Base-by-base conservation (phyloP, 352 stramenopile species). In the Globisporangium polare region DNA sequence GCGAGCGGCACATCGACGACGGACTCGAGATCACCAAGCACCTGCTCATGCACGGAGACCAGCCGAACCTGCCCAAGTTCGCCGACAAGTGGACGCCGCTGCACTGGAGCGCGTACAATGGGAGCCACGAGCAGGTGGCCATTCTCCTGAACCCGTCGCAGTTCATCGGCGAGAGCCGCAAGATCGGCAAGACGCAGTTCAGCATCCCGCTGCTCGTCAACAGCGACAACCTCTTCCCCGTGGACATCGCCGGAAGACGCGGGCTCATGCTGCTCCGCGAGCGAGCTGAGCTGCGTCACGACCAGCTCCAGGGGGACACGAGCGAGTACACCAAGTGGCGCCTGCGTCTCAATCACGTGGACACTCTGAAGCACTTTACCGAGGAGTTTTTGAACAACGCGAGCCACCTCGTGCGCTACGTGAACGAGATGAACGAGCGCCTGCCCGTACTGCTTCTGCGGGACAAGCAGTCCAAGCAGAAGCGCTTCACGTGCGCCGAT, bases 41-140 rank as follows among this genome's bases (percentile, higher is more conserved):
- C 50, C 69, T 93, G 54, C 65, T 93, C 13, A 39, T 69, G 18
- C 80, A 83, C 33, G 83, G 83, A 27, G 83, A 90, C 61, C 83
- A 90, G 52, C 77, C 77, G 1, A 93, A 93, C 53, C 33, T 89
- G 13, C 69, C 77, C 41, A 93, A 93, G 62, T 71, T 67, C 31
- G 76, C 72, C 24, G 86, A 88, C 60, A 71, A 84, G 42, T 93
- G 84, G 84, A 90, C 82, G 45, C 75, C 82, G 29, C 63, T 92
- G 10, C 82, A 90, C 67, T 92, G 84, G 82, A 69, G 61, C n/a
- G 80, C 81, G 41, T 94, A 88, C 69, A 78, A 90, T 20, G 84
- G 84, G 29, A 86, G 88, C 63, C 76, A 89, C 54, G 82, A 92
- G 42, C 66, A 86, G 56, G 73, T 80, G 22, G 60, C 66, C 18